phyloP scores from a whole-genome alignment of 2,329 filamentous ascomycete genomes.

The Plectosphaerella sp. region DNA sequence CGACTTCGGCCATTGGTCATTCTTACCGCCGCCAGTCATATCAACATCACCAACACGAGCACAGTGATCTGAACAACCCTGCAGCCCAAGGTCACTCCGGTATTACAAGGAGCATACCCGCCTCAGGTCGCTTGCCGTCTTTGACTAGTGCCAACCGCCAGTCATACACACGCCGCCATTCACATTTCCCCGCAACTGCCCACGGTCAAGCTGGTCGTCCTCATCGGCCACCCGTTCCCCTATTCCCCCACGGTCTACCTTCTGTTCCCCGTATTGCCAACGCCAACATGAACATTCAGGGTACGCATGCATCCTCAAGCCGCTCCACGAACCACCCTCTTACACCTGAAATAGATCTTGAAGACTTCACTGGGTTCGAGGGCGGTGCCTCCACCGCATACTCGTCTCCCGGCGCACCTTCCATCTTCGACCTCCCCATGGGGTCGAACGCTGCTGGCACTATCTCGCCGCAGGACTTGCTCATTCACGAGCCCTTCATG shows the following conservation, averaged over 20 bases:
- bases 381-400: conserved; percentile 44
- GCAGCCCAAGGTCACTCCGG: conserved; percentile 42
- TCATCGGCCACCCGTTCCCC: conserved; percentile 64
- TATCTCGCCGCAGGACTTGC: conserved; percentile 78
- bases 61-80: conserved; percentile 53
- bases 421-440: conserved; percentile 45
- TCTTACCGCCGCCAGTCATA: conserved; percentile 40
- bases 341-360: conserved; percentile 35
- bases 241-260: conserved; percentile 60
- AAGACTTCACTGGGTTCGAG: conserved; percentile 55
- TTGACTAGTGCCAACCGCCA: conserved; percentile 43
- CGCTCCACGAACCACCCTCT: too few species aligned
- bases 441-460: conserved; percentile 58
- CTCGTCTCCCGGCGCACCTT: conserved; percentile 48
- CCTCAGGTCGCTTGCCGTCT: conserved; percentile 18
- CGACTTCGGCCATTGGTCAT: conserved; percentile 24
- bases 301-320: conserved; percentile 29
- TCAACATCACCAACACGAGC: conserved; percentile 49
- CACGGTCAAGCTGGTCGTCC: neutral
- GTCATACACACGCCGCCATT: too few species aligned
- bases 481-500: conserved; percentile 63
- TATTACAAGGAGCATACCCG: too few species aligned
- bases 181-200: neutral
- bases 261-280: conserved; percentile 36
- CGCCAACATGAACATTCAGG: conserved; percentile 52